These are phyloP conservation scores for Eutrema heterophyllum DNA, from an alignment of 345 rosid genomes.

Conservation along the genomic window DNA sequence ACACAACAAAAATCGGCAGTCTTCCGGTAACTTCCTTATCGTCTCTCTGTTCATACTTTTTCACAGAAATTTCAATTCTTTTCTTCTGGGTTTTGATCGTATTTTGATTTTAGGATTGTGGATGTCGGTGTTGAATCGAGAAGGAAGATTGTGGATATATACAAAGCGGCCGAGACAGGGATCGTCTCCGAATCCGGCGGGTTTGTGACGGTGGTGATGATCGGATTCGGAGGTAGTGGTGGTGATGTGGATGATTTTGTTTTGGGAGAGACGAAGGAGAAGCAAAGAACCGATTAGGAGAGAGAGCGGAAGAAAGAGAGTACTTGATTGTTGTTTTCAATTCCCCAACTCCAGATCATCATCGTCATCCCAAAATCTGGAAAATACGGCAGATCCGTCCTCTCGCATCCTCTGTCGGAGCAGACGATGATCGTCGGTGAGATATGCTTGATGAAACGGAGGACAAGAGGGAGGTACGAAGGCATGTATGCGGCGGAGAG, in stretches of 20 bases:
- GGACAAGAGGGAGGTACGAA: constrained; percentile 45
- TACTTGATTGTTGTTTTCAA: neutral
- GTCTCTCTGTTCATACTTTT: too few species aligned
- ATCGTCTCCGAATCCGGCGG: neutral
- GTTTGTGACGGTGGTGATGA: neutral
- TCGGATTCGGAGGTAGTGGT: neutral
- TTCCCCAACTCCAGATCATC: too few species aligned
- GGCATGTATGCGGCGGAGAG: constrained; percentile 56
- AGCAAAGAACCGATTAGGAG: constrained; percentile 17
- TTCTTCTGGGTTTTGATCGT: too few species aligned
- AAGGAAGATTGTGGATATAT: constrained; percentile 45
- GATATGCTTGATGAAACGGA: constrained; percentile 69
- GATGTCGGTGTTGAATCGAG: constrained; percentile 42
- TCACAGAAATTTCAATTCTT: too few species aligned
- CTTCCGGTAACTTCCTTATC: too few species aligned
- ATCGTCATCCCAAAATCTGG: too few species aligned
- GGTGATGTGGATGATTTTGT: constrained; percentile 20
- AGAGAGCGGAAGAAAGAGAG: constrained; percentile 18
- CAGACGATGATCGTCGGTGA: constrained; percentile 77
- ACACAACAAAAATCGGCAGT: too few species aligned
- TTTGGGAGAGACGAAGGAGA: constrained; percentile 15
- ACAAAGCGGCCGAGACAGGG: constrained; percentile 42
- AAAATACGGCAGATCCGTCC: constrained; percentile 71
- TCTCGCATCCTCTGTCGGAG: constrained; percentile 75
- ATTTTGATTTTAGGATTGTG: too few species aligned